These are phyloP conservation scores for Diaporthe citriasiana DNA, from an alignment of 2,329 filamentous ascomycete genomes.

Conservation along the genomic window DNA sequence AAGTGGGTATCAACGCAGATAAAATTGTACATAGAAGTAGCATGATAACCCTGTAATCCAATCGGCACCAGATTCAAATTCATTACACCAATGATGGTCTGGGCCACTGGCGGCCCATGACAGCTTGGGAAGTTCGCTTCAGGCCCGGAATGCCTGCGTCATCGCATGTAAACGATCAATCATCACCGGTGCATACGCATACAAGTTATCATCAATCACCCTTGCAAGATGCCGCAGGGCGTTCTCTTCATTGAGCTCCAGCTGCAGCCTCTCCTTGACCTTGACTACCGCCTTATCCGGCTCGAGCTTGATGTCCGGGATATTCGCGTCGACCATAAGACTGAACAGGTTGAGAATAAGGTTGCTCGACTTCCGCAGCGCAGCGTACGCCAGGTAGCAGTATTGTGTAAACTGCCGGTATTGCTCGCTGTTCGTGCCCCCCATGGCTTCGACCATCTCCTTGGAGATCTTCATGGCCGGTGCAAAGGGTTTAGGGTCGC, in stretches of 20 bases:
- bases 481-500: slow-evolving; percentile 97
- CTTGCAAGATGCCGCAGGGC: slow-evolving; percentile 89
- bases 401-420: slow-evolving; percentile 95
- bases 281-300: slow-evolving; percentile 95
- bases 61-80: not conserved
- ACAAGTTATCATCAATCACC: slow-evolving; percentile 91
- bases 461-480: slow-evolving; percentile 97
- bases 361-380: slow-evolving; percentile 89
- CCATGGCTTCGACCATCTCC: slow-evolving; percentile 99
- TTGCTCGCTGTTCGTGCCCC: slow-evolving; percentile 82
- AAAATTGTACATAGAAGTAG: slow-evolving; percentile 15
- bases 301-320: slow-evolving; percentile 93
- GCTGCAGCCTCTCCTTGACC: slow-evolving; percentile 92
- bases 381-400: slow-evolving; percentile 94
- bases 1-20: slow-evolving; percentile 26
- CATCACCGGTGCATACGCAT: slow-evolving; percentile 90
- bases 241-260: slow-evolving; percentile 93
- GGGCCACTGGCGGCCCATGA: not conserved
- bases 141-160: slow-evolving; percentile 91
- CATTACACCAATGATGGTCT: not conserved
- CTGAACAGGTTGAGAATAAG: slow-evolving; percentile 96
- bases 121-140: slow-evolving; percentile 39
- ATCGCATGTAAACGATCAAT: slow-evolving; percentile 96
- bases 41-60: slow-evolving; percentile 6
- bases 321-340: slow-evolving; percentile 97